phyloP scores from a whole-genome alignment of 75 land plant species.

The Pinus albicaulis region DNA sequence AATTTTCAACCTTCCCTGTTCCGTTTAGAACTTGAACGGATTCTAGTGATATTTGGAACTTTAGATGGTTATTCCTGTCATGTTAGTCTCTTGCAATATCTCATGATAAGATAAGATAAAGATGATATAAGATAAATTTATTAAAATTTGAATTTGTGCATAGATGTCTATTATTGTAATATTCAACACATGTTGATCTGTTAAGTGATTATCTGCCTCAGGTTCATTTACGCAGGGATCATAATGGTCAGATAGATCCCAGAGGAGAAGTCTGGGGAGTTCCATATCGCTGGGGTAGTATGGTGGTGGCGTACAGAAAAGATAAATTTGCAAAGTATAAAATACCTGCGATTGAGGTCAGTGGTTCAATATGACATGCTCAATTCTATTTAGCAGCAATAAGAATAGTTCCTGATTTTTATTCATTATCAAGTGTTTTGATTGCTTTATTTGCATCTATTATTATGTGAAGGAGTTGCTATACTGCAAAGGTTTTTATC shows the following conservation, averaged over 20 bases:
- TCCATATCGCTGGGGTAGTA: slow-evolving; percentile 92
- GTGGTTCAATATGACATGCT: not conserved
- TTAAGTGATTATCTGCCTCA: slow-evolving; percentile 30
- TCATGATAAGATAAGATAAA: not conserved
- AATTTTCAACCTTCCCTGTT: not conserved
- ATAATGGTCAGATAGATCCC: slow-evolving; percentile 51
- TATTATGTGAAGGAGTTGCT: not conserved
- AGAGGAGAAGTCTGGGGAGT: slow-evolving; percentile 79
- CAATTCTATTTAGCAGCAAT: not conserved
- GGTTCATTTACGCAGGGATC: slow-evolving; percentile 69
- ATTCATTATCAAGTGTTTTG: not conserved
- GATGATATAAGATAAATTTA: not conserved
- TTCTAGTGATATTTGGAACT: not conserved
- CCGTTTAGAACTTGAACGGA: not conserved
- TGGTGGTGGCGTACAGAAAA: slow-evolving; percentile 91
- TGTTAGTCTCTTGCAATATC: not conserved
- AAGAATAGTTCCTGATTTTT: not conserved
- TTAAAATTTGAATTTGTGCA: too few species aligned
- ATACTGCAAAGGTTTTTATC: not conserved
- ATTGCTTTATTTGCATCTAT: not conserved
- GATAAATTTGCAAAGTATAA: slow-evolving; percentile 68
- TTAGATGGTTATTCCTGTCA: not conserved
- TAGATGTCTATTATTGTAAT: too few species aligned
- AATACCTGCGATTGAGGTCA: slow-evolving; percentile 78
- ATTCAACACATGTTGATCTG: not conserved